phyloP scores from a whole-genome alignment of 768 basidiomycete genomes.

The Pleurotus sapidus region DNA sequence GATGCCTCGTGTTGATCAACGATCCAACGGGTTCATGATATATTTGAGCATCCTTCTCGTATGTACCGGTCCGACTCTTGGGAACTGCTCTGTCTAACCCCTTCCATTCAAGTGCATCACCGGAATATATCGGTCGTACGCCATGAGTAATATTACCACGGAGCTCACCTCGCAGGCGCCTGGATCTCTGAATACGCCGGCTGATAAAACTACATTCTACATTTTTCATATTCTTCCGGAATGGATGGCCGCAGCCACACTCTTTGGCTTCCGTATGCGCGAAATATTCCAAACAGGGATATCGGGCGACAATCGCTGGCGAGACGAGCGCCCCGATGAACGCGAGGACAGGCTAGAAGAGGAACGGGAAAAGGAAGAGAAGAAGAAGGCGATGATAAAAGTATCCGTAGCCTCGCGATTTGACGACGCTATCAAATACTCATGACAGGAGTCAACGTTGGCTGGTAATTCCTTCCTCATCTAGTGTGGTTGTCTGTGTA shows the following conservation, averaged over 20 bases:
- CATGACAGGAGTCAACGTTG: not conserved
- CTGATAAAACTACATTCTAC: constrained; percentile 29
- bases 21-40: constrained; percentile 16
- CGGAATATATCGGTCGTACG: constrained; percentile 27
- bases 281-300: constrained; percentile 24
- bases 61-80: not conserved
- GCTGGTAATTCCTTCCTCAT: no score
- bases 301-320: constrained; percentile 18
- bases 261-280: constrained; percentile 21
- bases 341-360: constrained; percentile 16
- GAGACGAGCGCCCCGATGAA: constrained; percentile 22
- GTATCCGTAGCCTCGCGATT: constrained; percentile 4
- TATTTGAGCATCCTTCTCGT: constrained; percentile 20
- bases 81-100: not conserved
- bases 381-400: constrained; percentile 2
- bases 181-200: constrained; percentile 21
- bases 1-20: constrained; percentile 19
- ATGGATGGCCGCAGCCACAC: constrained; percentile 21
- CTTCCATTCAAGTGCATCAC: constrained; percentile 16
- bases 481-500: no score
- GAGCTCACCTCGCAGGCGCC: constrained; percentile 19
- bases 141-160: constrained; percentile 26
- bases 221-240: constrained; percentile 31
- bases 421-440: not conserved
- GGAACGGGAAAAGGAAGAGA: constrained; percentile 14